Base-by-base conservation (phyloP, 805 yeast genomes). In the Starmerella stigmatis region DNA sequence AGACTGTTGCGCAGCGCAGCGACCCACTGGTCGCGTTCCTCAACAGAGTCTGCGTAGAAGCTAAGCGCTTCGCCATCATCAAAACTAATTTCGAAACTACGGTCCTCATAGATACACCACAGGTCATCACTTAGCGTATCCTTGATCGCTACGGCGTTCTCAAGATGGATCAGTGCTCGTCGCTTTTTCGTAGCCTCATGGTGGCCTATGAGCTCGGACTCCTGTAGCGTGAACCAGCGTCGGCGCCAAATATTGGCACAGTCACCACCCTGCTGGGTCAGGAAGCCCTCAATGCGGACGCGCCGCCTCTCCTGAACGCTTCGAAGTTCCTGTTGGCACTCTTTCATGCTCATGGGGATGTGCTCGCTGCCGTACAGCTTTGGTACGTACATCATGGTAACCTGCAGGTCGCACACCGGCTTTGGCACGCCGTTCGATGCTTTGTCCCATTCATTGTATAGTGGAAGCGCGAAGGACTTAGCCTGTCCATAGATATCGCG, bases 221-320 rank as follows among this genome's bases (percentile, higher is more conserved):
- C 94, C 29, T 70, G 63, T 15, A 89, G 67, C 52, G 74, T 79
- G 67, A 81, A 88, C 64, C 65, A 86, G 47, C 96, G 69, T 50
- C 84, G 75, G 52, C 85, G 75, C 81, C 88, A 77, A 27, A 71
- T 68, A n/a, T 71, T 75, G 5, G 43, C 45, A 56, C 94, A 75
- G 65, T 88, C 97, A 5, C 96, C 96, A 20, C 97, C 97, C 57
- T 84, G 88, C 64, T 88, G 97, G 53, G 79, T 77, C 64, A 88
- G 65, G 59, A 70, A 82, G 0, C 96, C 96, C 60, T 84, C 50
- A 79, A 57, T 33, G 11, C 44, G 41, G 8, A 57, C 57, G 17
- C 66, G 44, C 21, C 45, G 48, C 67, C 65, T 64, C 28, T 47
- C 43, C 25, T 62, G 2, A 41, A 54, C 35, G 64, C 53, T 7